These are phyloP conservation scores for Coemansia sp. DNA, from an alignment of 192 early-diverging fungal genomes.

Conservation along the genomic window DNA sequence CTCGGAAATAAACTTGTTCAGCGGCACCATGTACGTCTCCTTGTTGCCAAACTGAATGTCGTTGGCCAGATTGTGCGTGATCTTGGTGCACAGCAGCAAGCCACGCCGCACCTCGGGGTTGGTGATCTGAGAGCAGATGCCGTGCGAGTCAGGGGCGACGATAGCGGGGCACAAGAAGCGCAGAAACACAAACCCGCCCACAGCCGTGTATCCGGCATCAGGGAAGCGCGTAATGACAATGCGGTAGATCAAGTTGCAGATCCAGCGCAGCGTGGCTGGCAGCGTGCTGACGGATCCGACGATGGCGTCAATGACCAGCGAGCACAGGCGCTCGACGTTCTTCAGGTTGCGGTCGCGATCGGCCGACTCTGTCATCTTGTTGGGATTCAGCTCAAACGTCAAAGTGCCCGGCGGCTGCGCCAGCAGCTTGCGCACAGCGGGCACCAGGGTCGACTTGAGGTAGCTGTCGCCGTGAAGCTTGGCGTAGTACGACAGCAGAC, in stretches of 20 bases:
- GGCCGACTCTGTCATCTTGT: constrained; percentile 65
- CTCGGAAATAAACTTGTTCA: constrained; percentile 83
- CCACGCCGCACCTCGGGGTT: constrained; percentile 79
- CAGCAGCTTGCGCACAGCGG: constrained; percentile 70
- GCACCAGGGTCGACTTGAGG: constrained; percentile 73
- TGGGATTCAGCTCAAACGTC: constrained; percentile 88
- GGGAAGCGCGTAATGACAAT: constrained; percentile 81
- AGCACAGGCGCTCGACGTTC: constrained; percentile 74
- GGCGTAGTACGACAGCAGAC: constrained; percentile 80
- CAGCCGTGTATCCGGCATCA: constrained; percentile 77
- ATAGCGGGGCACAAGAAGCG: constrained; percentile 96
- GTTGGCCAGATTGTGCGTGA: constrained; percentile 95
- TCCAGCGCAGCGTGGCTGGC: constrained; percentile 70
- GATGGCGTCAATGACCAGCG: constrained; percentile 81
- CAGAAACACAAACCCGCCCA: constrained; percentile 94
- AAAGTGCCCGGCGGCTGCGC: constrained; percentile 62
- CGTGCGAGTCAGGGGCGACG: constrained; percentile 84
- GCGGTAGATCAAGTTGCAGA: constrained; percentile 76
- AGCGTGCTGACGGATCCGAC: constrained; percentile 66
- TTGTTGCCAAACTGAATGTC: constrained; percentile 93
- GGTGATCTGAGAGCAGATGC: constrained; percentile 63
- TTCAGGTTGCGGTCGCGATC: constrained; percentile 69
- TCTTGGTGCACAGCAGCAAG: constrained; percentile 86
- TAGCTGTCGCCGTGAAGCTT: constrained; percentile 79
- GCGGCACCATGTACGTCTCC: constrained; percentile 88